Percentiles rank a stretch among this genome's conserved stretches.
These are phyloP conservation scores for Schizosaccharomyces osmophilus DNA, from an alignment of 805 yeast genomes.

Conservation along the genomic window DNA sequence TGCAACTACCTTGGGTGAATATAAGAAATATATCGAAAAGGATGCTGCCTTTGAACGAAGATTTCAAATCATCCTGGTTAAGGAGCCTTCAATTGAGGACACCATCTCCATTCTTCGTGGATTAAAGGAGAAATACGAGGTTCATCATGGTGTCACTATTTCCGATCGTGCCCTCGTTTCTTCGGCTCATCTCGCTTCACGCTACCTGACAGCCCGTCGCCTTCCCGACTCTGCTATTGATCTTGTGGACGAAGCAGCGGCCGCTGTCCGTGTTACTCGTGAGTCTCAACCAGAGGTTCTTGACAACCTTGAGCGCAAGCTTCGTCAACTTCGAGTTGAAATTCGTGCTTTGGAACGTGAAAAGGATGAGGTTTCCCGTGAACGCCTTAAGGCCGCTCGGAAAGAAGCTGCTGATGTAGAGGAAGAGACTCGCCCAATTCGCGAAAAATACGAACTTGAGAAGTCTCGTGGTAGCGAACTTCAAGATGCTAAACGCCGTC, in stretches of 20 bases:
- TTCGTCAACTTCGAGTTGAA: conserved; percentile 79
- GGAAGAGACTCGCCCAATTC: conserved; percentile 63
- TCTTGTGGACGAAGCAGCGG: conserved; percentile 85
- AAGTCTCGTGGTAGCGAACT: conserved; percentile 77
- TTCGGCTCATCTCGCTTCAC: conserved; percentile 82
- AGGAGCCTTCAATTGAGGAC: conserved; percentile 76
- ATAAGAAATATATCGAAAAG: conserved; percentile 74
- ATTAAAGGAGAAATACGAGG: conserved; percentile 78
- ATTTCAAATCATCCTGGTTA: conserved; percentile 90
- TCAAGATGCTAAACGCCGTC: conserved; percentile 63
- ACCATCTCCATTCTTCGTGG: conserved; percentile 94
- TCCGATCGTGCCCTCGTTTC: conserved; percentile 81
- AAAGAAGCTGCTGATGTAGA: conserved; percentile 60
- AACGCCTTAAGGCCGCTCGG: conserved; percentile 56
- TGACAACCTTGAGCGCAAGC: conserved; percentile 77
- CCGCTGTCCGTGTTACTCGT: conserved; percentile 91
- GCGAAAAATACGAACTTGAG: conserved; percentile 67
- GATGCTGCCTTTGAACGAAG: conserved; percentile 98
- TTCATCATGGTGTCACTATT: conserved; percentile 92
- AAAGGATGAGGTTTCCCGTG: conserved; percentile 46
- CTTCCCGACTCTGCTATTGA: conserved; percentile 95
- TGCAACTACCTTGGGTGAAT: conserved; percentile 89
- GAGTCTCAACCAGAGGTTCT: conserved; percentile 94
- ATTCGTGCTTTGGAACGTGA: conserved; percentile 93
- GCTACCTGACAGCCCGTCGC: conserved; percentile 84